Percentiles rank a stretch among this genome's conserved stretches.
Conservation (phyloP, 139 green algal species). For the Tetradesmus lagerheimii region DNA sequence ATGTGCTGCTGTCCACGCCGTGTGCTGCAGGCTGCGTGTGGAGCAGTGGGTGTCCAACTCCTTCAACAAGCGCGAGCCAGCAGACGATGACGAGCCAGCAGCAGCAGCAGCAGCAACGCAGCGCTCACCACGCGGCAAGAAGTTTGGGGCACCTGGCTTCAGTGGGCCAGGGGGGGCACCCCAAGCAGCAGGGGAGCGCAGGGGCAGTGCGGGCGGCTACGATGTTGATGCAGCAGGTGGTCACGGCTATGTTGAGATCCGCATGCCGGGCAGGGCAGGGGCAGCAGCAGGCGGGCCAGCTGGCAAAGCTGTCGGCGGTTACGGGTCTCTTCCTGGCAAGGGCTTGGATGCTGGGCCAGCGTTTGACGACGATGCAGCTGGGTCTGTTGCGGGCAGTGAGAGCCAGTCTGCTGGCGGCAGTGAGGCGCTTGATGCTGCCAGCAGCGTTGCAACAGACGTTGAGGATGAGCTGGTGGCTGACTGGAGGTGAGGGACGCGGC, state of each 20-base stretch:
- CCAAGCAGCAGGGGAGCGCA: not conserved
- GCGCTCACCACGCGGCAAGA: not conserved
- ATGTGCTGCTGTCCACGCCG: no score
- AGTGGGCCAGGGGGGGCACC: not conserved
- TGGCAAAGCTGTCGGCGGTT: not conserved
- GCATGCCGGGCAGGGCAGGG: not conserved
- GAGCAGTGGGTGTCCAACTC: conserved; percentile 11
- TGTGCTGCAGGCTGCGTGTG: conserved; percentile 25
- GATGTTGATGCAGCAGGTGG: not conserved
- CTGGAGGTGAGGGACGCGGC: conserved; percentile 16
- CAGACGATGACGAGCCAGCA: not conserved
- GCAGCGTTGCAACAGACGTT: conserved; percentile 5
- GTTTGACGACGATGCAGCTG: not conserved
- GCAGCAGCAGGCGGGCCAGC: not conserved
- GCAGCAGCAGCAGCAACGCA: not conserved
- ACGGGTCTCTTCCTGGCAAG: not conserved
- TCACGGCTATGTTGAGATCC: conserved; percentile 1
- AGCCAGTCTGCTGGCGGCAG: conserved; percentile 3
- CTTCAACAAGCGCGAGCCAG: conserved; percentile 14
- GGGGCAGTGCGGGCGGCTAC: not conserved
- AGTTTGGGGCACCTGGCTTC: not conserved
- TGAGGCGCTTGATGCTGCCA: conserved; percentile 18
- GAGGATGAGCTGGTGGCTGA: conserved; percentile 43
- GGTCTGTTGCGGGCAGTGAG: not conserved
- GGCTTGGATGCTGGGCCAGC: not conserved